phyloP scores from a whole-genome alignment of 805 yeast genomes.

The Barnettozyma siamensis region DNA sequence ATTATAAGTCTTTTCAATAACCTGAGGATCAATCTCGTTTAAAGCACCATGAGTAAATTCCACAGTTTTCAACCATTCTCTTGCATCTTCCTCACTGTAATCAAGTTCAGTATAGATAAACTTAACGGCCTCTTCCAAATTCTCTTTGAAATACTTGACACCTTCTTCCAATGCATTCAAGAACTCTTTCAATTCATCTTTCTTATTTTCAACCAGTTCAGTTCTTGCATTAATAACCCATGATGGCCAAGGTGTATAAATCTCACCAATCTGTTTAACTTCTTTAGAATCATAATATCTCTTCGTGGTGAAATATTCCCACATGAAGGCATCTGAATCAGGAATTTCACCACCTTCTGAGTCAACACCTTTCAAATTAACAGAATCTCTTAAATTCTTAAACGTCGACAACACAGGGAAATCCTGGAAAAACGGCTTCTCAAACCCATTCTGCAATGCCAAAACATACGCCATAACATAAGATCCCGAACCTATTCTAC shows the following conservation, averaged over 20 bases:
- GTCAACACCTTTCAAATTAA: constrained; percentile 40
- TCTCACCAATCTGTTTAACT: constrained; percentile 77
- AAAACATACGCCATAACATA: constrained; percentile 87
- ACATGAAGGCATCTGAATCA: constrained; percentile 81
- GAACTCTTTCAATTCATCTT: constrained; percentile 34
- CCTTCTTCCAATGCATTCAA: constrained; percentile 59
- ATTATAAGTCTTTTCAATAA: constrained; percentile 51
- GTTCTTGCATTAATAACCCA: constrained; percentile 70
- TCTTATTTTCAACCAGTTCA: constrained; percentile 30
- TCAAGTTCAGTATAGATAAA: constrained; percentile 66
- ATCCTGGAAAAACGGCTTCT: constrained; percentile 41
- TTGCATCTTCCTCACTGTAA: constrained; percentile 71
- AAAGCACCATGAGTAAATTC: constrained; percentile 41
- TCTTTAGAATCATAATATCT: constrained; percentile 76
- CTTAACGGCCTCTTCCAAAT: constrained; percentile 60
- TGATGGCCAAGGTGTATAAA: constrained; percentile 95
- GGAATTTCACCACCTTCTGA: constrained; percentile 28
- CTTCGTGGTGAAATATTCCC: constrained; percentile 92
- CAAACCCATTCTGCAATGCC: constrained; percentile 55
- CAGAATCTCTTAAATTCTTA: constrained; percentile 73
- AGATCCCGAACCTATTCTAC: constrained; percentile 87
- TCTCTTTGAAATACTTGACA: constrained; percentile 51
- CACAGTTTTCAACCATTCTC: constrained; percentile 78
- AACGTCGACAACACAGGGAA: constrained; percentile 63
- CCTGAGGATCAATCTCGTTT: constrained; percentile 39